These are phyloP conservation scores for Psilocybe mexicana DNA, from an alignment of 1,284 basidiomycete genomes.

Conservation along the genomic window DNA sequence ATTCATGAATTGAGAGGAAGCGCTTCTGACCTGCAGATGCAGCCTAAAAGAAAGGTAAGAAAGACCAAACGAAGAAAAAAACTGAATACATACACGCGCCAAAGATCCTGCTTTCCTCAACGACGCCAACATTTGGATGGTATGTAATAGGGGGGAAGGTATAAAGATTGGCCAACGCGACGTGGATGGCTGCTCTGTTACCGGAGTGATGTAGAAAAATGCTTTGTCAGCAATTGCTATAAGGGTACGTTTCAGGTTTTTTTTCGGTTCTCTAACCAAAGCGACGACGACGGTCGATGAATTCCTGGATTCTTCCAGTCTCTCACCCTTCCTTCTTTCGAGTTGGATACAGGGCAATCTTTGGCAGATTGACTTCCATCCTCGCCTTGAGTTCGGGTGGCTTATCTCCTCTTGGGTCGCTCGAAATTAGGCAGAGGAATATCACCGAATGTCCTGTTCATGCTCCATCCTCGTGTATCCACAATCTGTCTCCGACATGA, in stretches of 20 bases:
- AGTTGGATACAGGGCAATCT: constrained; percentile 41
- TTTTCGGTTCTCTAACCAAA: constrained; percentile 44
- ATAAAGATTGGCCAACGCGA: constrained; percentile 14
- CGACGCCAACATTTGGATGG: constrained; percentile 57
- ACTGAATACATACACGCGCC: constrained; percentile 52
- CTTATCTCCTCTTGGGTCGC: constrained; percentile 54
- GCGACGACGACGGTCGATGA: constrained; percentile 73
- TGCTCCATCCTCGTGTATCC: constrained; percentile 17
- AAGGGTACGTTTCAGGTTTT: constrained; percentile 4
- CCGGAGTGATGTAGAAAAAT: constrained; percentile 11
- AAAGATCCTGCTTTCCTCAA: constrained; percentile 61
- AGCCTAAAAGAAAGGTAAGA: constrained; percentile 33
- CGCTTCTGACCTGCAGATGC: constrained; percentile 84
- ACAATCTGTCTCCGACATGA: constrained; percentile 16
- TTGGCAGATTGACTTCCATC: constrained; percentile 58
- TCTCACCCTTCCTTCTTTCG: constrained; percentile 54
- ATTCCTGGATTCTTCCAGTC: constrained; percentile 58
- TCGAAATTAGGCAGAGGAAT: constrained; percentile 81
- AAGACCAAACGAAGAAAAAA: background rate
- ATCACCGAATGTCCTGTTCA: constrained; percentile 32
- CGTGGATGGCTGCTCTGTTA: constrained; percentile 13
- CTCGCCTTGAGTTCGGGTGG: constrained; percentile 81
- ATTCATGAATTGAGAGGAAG: constrained; percentile 97
- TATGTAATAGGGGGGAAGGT: constrained; percentile 22
- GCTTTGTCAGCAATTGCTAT: constrained; percentile 39